Base-by-base conservation (phyloP, 2,329 filamentous ascomycete species). In the Trichoderma atroviride region DNA sequence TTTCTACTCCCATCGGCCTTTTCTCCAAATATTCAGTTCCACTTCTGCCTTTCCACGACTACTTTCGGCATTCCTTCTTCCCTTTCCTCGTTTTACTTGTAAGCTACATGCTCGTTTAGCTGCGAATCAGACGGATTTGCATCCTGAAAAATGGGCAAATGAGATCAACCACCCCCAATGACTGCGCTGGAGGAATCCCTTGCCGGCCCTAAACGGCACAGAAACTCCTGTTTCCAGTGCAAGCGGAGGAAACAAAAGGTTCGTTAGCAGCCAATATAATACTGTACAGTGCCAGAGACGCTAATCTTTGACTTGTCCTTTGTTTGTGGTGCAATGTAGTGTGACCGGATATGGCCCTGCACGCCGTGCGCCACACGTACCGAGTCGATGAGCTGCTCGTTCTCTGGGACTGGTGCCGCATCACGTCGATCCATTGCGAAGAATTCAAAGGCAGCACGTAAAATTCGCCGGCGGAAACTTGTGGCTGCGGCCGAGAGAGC, bases 221-320 rank as follows among this genome's bases (percentile, higher is more conserved):
- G 19, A 22, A 9, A 33, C 27, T 1, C 82, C 64, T 84, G 82
- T 74, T 81, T 79, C 40, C 82, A 83, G 73, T 84, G 79, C 61
- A 78, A 81, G 71, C 78, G 79, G 50, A 75, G 79, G 63, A 81
- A 81, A 73, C 79, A 81, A 74, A 81, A 80, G 75, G 79, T 78
- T 70, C 19, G 70, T 14, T 7, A 0, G 47, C 19, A 53, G 1
- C 27, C 37, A 35, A 53, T 35, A 35, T 59, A 16, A 47, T 27
- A 19, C 43, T 19, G 55, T 24, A 19, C 24, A 27, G 52, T 47
- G 22, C 4, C 10, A 22, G 50, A 33, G 5, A 14, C 11, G 22
- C 22, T 69, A 29, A 64, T 14, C 4, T 52, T 40, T 31, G 27
- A 14, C 27, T 29, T 33, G 3, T n/a, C n/a, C 19, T 31, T 50